A percentile compares a stretch with the other conserved stretches of the same genome.
Evolutionary conservation across 352 stramenopile genomes (phyloP).

Genomic region (Globisporangium alternatum): DNA sequence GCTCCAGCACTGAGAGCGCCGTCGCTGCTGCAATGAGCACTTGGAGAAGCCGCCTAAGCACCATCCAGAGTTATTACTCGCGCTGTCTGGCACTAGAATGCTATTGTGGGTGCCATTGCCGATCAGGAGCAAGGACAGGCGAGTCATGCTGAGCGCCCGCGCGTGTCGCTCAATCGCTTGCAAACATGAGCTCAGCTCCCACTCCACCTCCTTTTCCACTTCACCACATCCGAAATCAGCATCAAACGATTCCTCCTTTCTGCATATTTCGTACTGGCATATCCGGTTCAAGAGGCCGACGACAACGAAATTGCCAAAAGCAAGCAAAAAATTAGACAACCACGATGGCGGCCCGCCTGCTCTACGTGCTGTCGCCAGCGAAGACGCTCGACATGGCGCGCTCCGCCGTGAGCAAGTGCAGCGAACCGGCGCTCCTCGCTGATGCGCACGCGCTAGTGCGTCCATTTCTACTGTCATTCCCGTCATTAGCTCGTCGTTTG

Average conservation of each 20-base stretch:
- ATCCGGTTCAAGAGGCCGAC: no score
- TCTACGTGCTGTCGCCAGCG: conserved; percentile 86
- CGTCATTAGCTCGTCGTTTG: not conserved
- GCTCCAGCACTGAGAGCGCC: not conserved
- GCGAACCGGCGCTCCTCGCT: conserved; percentile 48
- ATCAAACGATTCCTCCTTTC: no score
- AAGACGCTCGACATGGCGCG: conserved; percentile 84
- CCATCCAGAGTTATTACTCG: not conserved
- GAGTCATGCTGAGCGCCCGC: not conserved
- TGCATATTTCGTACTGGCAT: no score
- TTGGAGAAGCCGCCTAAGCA: not conserved
- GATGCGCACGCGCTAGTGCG: conserved; percentile 52
- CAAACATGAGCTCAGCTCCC: no score
- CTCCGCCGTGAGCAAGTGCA: conserved; percentile 27
- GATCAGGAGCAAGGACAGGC: not conserved
- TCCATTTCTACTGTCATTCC: not conserved
- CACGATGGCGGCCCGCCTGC: conserved; percentile 33
- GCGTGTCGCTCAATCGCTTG: not conserved
- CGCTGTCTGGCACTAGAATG: not conserved
- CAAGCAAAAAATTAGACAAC: not conserved
- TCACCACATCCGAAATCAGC: no score
- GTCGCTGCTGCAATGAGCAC: not conserved
- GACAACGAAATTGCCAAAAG: no score
- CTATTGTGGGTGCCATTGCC: not conserved
- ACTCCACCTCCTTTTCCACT: not conserved